Percentiles rank a stretch among this genome's conserved stretches.
phyloP scores from a whole-genome alignment of 129 eudicot species.

The Glebionis coronaria region DNA sequence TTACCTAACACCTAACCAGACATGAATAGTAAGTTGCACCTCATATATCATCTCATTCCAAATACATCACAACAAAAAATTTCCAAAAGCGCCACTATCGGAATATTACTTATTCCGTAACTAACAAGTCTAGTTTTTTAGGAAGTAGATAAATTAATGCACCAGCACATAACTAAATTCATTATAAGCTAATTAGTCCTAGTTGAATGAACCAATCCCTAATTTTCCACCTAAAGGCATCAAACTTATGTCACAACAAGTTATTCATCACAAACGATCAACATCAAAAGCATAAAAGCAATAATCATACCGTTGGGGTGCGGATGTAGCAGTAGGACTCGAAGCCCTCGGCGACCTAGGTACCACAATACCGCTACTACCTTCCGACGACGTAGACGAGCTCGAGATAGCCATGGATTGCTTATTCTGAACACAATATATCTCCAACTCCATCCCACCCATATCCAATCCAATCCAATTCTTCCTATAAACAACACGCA shows the following conservation, averaged over 20 bases:
- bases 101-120: neutral
- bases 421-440: slow-evolving; percentile 64
- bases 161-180: slow-evolving; percentile 13
- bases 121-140: neutral
- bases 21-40: slow-evolving; percentile 20
- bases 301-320: slow-evolving; percentile 39
- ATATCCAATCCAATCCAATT: slow-evolving; percentile 39
- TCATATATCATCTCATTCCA: slow-evolving; percentile 8
- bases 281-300: neutral
- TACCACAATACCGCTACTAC: slow-evolving; percentile 62
- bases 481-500: slow-evolving; percentile 31
- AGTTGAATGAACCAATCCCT: neutral
- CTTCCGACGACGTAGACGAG: slow-evolving; percentile 77
- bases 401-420: slow-evolving; percentile 74
- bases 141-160: slow-evolving; percentile 6
- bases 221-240: slow-evolving; percentile 8
- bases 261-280: neutral
- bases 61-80: neutral
- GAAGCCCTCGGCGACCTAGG: slow-evolving; percentile 55
- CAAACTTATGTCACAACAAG: slow-evolving; percentile 6
- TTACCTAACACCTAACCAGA: slow-evolving; percentile 19
- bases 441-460: slow-evolving; percentile 61
- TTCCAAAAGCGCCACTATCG: neutral
- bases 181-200: slow-evolving; percentile 3
- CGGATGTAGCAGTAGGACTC: slow-evolving; percentile 70